phyloP scores from a whole-genome alignment of 768 basidiomycete species.

The Trametes cinnabarina region DNA sequence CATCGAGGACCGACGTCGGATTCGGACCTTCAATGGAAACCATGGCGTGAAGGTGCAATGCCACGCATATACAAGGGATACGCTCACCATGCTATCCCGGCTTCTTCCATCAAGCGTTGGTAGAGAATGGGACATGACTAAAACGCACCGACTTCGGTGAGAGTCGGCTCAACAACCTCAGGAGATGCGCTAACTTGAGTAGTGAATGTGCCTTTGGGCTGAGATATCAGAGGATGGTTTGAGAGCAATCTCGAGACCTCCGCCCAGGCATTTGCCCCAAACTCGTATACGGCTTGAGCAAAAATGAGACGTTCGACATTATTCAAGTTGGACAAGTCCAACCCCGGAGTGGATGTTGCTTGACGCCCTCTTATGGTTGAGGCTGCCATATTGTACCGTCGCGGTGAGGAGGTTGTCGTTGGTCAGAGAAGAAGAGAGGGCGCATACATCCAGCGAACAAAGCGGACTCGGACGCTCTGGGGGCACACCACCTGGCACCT shows the following conservation, averaged over 20 bases:
- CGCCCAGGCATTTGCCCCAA: slow-evolving; percentile 69
- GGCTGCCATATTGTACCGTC: slow-evolving; percentile 8
- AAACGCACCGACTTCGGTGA: slow-evolving; percentile 21
- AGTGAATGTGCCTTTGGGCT: slow-evolving; percentile 65
- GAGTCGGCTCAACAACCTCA: background rate
- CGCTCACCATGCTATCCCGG: slow-evolving; percentile 61
- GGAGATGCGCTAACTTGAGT: slow-evolving; percentile 50
- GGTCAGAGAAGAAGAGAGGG: background rate
- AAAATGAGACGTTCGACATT: slow-evolving; percentile 75
- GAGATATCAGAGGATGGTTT: slow-evolving; percentile 66
- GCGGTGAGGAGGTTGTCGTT: background rate
- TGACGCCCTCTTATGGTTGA: slow-evolving; percentile 13
- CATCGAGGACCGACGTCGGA: slow-evolving; percentile 54
- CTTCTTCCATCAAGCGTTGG: slow-evolving; percentile 63
- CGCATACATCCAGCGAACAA: slow-evolving; percentile 1
- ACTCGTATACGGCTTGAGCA: slow-evolving; percentile 83
- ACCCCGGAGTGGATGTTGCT: slow-evolving; percentile 9
- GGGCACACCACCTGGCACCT: too few relatives aligned
- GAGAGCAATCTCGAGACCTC: slow-evolving; percentile 62
- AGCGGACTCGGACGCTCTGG: background rate
- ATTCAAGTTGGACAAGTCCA: slow-evolving; percentile 23
- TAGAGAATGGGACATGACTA: slow-evolving; percentile 73
- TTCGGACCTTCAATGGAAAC: slow-evolving; percentile 38
- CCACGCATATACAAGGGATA: background rate
- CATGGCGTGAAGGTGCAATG: background rate